These are phyloP conservation scores for Triangularia verruculosa DNA, from an alignment of 2,329 filamentous ascomycete genomes.

Conservation along the genomic window DNA sequence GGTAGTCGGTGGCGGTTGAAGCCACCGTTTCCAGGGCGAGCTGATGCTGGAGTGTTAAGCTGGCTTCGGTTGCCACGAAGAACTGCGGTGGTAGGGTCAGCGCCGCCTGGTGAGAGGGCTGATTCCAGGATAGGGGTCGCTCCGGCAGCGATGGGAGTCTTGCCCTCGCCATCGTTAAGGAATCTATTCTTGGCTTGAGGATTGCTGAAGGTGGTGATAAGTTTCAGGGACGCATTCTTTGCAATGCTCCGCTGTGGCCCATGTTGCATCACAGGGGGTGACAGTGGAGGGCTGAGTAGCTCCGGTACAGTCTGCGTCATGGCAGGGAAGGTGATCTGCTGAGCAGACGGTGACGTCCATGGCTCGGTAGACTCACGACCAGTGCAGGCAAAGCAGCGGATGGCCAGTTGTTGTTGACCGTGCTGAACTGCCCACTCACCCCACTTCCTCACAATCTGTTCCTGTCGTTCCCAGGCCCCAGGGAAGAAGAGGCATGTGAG, in stretches of 20 bases:
- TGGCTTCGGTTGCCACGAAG: slow-evolving; percentile 65
- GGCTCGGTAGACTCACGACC: slow-evolving; percentile 80
- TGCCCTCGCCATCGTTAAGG: slow-evolving; percentile 55
- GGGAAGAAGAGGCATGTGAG: slow-evolving; percentile 81
- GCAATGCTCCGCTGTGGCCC: slow-evolving; percentile 63
- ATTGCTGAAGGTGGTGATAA: slow-evolving; percentile 80
- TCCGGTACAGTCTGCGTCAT: slow-evolving; percentile 56
- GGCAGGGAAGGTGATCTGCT: slow-evolving; percentile 52
- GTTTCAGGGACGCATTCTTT: slow-evolving; percentile 80
- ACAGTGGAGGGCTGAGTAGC: slow-evolving; percentile 68
- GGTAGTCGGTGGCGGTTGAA: slow-evolving; percentile 66
- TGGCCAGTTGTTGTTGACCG: slow-evolving; percentile 84
- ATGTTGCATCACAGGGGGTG: slow-evolving; percentile 63
- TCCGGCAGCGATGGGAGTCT: slow-evolving; percentile 77
- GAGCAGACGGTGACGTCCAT: slow-evolving; percentile 82
- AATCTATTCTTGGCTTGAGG: slow-evolving; percentile 61
- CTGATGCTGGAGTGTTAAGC: slow-evolving; percentile 67
- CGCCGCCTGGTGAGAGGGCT: slow-evolving; percentile 67
- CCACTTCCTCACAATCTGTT: slow-evolving; percentile 88
- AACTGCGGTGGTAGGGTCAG: slow-evolving; percentile 64
- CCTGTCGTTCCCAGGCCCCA: slow-evolving; percentile 85
- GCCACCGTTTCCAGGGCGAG: slow-evolving; percentile 55
- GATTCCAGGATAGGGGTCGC: slow-evolving; percentile 85
- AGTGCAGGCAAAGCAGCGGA: slow-evolving; percentile 89
- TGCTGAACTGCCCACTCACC: slow-evolving; percentile 87